Percentiles rank a stretch among this genome's conserved stretches.
Conservation (phyloP, 1,284 basidiomycete genomes). For the Rhodotorula sp. region DNA sequence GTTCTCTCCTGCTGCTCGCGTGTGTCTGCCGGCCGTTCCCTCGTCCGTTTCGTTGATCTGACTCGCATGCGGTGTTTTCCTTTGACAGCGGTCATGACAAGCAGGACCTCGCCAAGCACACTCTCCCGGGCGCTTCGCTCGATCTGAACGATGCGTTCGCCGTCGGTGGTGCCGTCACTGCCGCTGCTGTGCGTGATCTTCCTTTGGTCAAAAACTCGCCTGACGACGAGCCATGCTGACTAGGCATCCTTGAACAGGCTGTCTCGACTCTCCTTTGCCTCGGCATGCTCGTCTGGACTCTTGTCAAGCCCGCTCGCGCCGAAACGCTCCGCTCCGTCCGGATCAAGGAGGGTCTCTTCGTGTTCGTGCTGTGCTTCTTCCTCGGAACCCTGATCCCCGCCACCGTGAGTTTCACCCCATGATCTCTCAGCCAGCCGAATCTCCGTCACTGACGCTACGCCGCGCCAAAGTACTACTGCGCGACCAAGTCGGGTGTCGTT, state of each 20-base stretch:
- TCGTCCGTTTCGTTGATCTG: too few relatives aligned
- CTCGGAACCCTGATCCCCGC: conserved; percentile 32
- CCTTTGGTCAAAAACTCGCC: too few relatives aligned
- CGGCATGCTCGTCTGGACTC: conserved; percentile 12
- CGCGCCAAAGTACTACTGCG: conserved; percentile 7
- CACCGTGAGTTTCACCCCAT: conserved; percentile 7
- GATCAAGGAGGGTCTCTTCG: conserved; percentile 37
- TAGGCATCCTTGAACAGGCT: neutral
- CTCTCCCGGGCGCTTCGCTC: conserved; percentile 11
- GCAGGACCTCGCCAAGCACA: conserved; percentile 1
- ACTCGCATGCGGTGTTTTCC: neutral
- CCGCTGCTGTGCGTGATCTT: conserved; percentile 4
- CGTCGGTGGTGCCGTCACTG: conserved; percentile 17
- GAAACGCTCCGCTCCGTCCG: conserved; percentile 36
- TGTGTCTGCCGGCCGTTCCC: neutral
- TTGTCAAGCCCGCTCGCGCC: conserved; percentile 10
- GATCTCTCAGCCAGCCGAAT: neutral
- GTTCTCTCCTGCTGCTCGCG: neutral
- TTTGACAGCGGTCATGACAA: conserved; percentile 6
- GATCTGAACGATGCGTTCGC: conserved; percentile 15
- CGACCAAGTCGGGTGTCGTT: conserved; percentile 18
- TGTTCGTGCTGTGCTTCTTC: conserved; percentile 18
- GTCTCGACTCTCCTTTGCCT: conserved; percentile 23
- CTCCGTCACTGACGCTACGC: neutral
- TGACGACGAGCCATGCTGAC: neutral